Evolutionary conservation across 805 yeast genomes (phyloP).

Genomic region (Wickerhamomyces silvicola): DNA sequence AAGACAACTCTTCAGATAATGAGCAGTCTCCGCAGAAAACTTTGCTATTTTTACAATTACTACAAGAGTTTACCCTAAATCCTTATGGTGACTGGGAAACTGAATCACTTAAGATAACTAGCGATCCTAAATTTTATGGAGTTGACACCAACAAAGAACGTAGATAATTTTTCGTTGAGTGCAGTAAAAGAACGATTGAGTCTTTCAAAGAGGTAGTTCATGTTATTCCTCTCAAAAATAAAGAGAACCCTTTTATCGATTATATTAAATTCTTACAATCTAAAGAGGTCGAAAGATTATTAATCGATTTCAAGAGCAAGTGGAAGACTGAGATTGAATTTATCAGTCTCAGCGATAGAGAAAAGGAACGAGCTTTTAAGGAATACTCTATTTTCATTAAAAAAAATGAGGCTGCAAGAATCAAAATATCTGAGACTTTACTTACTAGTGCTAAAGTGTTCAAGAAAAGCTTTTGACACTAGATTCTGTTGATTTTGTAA

Average conservation of each 20-base stretch:
- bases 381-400: constrained; percentile 21
- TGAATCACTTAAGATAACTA: constrained; percentile 33
- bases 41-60: constrained; percentile 28
- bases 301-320: constrained; percentile 33
- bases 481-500: not conserved
- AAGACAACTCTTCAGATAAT: constrained; percentile 16
- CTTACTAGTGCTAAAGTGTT: constrained; percentile 14
- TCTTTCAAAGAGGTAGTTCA: constrained; percentile 1
- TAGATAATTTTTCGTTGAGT: constrained; percentile 35
- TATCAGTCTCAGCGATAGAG: constrained; percentile 26
- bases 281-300: constrained; percentile 25
- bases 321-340: constrained; percentile 22
- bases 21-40: too few relatives aligned
- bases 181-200: constrained; percentile 29
- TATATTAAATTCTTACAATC: constrained; percentile 24
- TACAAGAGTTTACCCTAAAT: constrained; percentile 29
- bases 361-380: constrained; percentile 32
- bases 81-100: constrained; percentile 44
- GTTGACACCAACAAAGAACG: constrained; percentile 30
- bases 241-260: constrained; percentile 11
- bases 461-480: constrained; percentile 7
- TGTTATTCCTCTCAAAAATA: not conserved
- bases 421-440: constrained; percentile 12
- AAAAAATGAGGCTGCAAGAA: constrained; percentile 12
- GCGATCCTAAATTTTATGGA: constrained; percentile 35